A percentile compares a stretch with the other conserved stretches of the same genome.
phyloP scores from a whole-genome alignment of 2,329 filamentous ascomycete genomes.

The Cordyceps cateniannulata region DNA sequence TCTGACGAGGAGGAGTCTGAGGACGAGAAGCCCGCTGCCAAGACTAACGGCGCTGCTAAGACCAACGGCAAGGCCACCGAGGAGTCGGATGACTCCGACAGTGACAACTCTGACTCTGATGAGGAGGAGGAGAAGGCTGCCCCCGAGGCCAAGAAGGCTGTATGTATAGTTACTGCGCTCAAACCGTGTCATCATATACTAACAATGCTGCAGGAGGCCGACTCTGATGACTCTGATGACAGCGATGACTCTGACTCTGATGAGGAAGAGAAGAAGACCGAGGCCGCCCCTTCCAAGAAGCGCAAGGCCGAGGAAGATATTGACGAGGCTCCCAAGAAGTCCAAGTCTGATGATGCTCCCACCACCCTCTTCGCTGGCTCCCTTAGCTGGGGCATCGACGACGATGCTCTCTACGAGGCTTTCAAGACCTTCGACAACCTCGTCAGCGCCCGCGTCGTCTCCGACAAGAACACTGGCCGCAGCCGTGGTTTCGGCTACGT shows the following conservation, averaged over 20 bases:
- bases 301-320: conserved; percentile 44
- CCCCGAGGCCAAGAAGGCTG: conserved; percentile 24
- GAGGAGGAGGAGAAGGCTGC: conserved; percentile 29
- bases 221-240: conserved; percentile 30
- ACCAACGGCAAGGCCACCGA: conserved; percentile 21
- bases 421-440: conserved; percentile 76
- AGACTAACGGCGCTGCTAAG: conserved; percentile 22
- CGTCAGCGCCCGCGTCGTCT: conserved; percentile 70
- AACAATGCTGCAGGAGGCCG: conserved; percentile 23
- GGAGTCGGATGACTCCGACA: conserved; percentile 32
- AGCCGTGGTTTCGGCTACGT: conserved; percentile 94
- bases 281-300: conserved; percentile 38
- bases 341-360: conserved; percentile 49
- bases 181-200: background rate
- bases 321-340: conserved; percentile 56
- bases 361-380: conserved; percentile 81
- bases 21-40: conserved; percentile 32
- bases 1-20: conserved; percentile 30
- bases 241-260: conserved; percentile 26
- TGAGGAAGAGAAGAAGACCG: conserved; percentile 29
- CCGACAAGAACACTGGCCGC: conserved; percentile 71
- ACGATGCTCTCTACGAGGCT: conserved; percentile 71
- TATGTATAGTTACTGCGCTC: background rate
- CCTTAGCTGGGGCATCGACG: conserved; percentile 85
- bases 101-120: conserved; percentile 26